Evolutionary conservation across 441 rosid genomes (phyloP).

Genomic region (Viola pubescens): DNA sequence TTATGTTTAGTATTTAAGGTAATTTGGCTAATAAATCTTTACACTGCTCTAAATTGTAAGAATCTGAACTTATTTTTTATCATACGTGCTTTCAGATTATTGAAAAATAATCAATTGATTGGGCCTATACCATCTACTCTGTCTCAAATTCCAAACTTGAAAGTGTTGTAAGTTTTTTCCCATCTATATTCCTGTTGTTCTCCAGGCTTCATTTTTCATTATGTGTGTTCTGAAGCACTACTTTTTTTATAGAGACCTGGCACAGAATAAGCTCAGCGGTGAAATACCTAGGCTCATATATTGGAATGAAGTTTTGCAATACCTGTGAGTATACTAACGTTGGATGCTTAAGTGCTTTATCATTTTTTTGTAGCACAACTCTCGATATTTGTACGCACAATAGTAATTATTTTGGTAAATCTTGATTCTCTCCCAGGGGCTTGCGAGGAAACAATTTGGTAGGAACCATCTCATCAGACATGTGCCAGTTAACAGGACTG

Average conservation of each 20-base stretch:
- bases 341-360: too few species aligned
- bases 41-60: background rate
- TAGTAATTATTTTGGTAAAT: background rate
- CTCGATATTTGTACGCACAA: background rate
- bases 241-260: slow-evolving; percentile 50
- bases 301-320: slow-evolving; percentile 97
- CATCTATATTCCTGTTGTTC: background rate
- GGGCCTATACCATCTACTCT: slow-evolving; percentile 87
- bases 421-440: slow-evolving; percentile 36
- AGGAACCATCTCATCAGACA: slow-evolving; percentile 71
- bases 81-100: slow-evolving; percentile 30
- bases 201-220: background rate
- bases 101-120: slow-evolving; percentile 78
- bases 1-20: background rate
- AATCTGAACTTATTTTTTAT: slow-evolving; percentile 1
- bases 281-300: slow-evolving; percentile 90
- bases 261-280: slow-evolving; percentile 78
- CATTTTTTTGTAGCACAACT: too few species aligned
- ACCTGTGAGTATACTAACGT: slow-evolving; percentile 51
- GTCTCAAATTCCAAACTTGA: slow-evolving; percentile 88
- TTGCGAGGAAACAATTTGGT: slow-evolving; percentile 81
- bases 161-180: slow-evolving; percentile 51
- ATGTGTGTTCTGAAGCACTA: background rate
- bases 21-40: too few species aligned
- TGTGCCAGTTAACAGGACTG: slow-evolving; percentile 84